These are phyloP conservation scores for Calonectria fujianensis DNA, from an alignment of 2,329 filamentous ascomycete genomes.

Conservation along the genomic window DNA sequence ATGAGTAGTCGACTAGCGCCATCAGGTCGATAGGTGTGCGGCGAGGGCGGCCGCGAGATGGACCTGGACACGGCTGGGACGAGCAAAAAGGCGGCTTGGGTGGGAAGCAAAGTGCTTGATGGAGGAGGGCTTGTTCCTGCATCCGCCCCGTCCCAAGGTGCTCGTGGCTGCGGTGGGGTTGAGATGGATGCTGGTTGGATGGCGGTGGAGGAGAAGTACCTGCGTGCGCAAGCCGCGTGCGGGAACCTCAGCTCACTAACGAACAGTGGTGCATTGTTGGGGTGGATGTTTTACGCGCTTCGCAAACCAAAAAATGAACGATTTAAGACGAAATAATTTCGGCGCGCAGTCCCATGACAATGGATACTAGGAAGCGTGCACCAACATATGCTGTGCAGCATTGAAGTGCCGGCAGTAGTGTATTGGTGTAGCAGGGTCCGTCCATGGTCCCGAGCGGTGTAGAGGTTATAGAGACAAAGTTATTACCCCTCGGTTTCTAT, in stretches of 20 bases:
- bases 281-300: conserved; percentile 26
- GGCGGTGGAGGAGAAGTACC: conserved; percentile 2
- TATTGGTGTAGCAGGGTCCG: conserved; percentile 20
- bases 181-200: conserved; percentile 21
- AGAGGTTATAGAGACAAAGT: conserved; percentile 4
- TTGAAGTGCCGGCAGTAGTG: conserved; percentile 26
- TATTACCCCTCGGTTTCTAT: background rate
- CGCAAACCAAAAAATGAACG: conserved; percentile 12
- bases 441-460: conserved; percentile 16
- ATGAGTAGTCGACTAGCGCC: conserved; percentile 79
- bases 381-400: conserved; percentile 7
- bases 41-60: conserved; percentile 8
- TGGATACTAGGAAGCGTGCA: conserved; percentile 1
- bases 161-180: conserved; percentile 26
- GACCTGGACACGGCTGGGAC: background rate
- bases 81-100: background rate
- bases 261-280: conserved; percentile 12
- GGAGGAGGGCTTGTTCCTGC: conserved; percentile 35
- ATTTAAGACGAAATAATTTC: background rate
- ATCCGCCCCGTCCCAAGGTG: conserved; percentile 23
- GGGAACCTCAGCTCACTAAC: conserved; percentile 30
- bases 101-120: background rate
- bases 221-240: conserved; percentile 9
- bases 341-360: conserved; percentile 15
- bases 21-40: conserved; percentile 60